Base-by-base conservation (phyloP, 2,329 filamentous ascomycete genomes). In the Diaporthe longicolla region DNA sequence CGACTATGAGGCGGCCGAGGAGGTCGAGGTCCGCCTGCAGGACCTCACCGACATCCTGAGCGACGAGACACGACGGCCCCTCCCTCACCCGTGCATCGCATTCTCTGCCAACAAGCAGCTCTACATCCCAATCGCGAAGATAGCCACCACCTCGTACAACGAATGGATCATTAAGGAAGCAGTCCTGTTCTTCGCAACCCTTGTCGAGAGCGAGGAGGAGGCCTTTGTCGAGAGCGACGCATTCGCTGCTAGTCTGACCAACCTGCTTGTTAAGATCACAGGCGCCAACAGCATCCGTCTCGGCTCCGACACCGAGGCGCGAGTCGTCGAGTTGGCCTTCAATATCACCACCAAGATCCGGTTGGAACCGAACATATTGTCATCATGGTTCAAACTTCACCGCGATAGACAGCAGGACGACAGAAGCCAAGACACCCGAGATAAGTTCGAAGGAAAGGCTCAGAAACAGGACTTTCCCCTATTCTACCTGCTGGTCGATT, bases 301-400 rank as follows among this genome's bases (percentile, higher is more conserved):
- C 5, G 91, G 93, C 50, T 89, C 92, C 70, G 94, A 98, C 73
- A 95, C 94, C 15, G 95, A 98, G 82, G 93, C 93, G 13, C 92
- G 95, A 74, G 92, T 98, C 63, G 94, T 98, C 69, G 96, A 99
- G 85, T 86, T 99, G 72, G 90, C 97, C 58, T 99, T 99, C 85
- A 97, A 96, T 76, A 95, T 99, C 77, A 95, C 97, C 26, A 97
- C 97, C 77, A 98, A 98, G 87, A 98, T 99, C 78, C 90, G 97
- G 59, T 87, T 98, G 75, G 93, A 97, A 78, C 95, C 97, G 6
- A 90, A 92, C 74, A 96, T 98, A 71, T 85, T 99, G 61, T 90
- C 94, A 1, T 93, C 95, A 21, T 99, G 97, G 97, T 99, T 99
- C 84, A 93, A 93, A 77, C 90, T 91, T 10, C 87, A 87, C 29